Evolutionary conservation across 2,329 filamentous ascomycete genomes (phyloP).

Genomic region (Arthrinium puccinioides): DNA sequence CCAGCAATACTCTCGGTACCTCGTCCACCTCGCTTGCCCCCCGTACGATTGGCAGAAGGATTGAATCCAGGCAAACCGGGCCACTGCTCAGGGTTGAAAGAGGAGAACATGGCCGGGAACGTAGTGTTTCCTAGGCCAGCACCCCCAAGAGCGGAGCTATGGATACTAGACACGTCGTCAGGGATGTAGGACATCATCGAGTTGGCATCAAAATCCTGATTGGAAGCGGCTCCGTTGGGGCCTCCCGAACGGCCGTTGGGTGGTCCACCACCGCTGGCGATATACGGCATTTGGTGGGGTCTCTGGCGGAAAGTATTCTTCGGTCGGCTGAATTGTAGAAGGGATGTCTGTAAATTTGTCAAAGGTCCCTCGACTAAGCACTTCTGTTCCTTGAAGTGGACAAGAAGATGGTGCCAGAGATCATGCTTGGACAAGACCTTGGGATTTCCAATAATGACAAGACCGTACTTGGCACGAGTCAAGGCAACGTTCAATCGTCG

Average conservation of each 20-base stretch:
- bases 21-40: constrained; percentile 58
- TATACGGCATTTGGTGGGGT: constrained; percentile 66
- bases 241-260: constrained; percentile 27
- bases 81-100: constrained; percentile 84
- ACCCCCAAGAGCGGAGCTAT: constrained; percentile 83
- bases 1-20: constrained; percentile 76
- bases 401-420: constrained; percentile 88
- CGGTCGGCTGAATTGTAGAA: constrained; percentile 90
- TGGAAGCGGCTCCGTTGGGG: constrained; percentile 32
- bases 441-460: constrained; percentile 94
- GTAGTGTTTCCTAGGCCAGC: constrained; percentile 68
- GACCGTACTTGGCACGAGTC: constrained; percentile 91
- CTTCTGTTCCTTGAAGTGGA: constrained; percentile 95
- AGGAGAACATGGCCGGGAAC: constrained; percentile 92
- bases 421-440: constrained; percentile 98
- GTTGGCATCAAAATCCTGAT: constrained; percentile 63
- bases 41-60: constrained; percentile 50
- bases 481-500: constrained; percentile 95
- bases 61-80: constrained; percentile 66
- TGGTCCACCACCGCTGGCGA: constrained; percentile 31
- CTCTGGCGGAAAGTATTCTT: constrained; percentile 91
- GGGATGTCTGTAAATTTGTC: constrained; percentile 89
- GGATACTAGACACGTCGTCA: constrained; percentile 93
- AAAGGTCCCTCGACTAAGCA: constrained; percentile 93
- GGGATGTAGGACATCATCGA: constrained; percentile 94